Base-by-base conservation (phyloP, 176 grass and related monocot genomes). In the Avena insularis region DNA sequence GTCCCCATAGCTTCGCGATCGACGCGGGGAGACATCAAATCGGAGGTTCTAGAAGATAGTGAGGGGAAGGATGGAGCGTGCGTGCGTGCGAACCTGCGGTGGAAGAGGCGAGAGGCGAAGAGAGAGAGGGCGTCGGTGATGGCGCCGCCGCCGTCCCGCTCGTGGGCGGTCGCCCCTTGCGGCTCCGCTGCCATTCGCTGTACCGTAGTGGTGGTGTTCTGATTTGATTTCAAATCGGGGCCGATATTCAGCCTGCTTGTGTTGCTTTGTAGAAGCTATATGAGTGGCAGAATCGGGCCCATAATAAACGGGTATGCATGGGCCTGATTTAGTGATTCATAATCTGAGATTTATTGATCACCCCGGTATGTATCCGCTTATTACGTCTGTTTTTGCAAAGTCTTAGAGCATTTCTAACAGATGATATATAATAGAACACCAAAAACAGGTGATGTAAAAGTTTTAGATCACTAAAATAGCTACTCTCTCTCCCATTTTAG, bases 1-100 rank as follows among this genome's bases (percentile, higher is more conserved):
- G 16, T 73, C 82, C 12, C 71, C 87, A 46, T 91, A 95, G 60
- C 96, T 95, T 74, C 6, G 19, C 19, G 74, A 12, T 77, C n/a
- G 25, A 60, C 5, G 72, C 48, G 71, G 33, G 51, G 9, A 43
- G 65, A n/a, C 11, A 64, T 8, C 58, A 59, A 15, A 57, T 16
- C n/a, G 17, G n/a, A 36, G 21, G 54, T 16, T 47, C 31, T 40
- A 36, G 75, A 60, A 35, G 31, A 31, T 82, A 12, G 60, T 2
- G 27, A 31, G 49, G 15, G 49, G 49, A 35, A 27, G 49, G 25
- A 55, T 55, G 74, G 74, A 33, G 19, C 11, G 56, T 20, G 57
- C 9, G 81, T 10, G 35, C 20, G 50, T 77, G 59, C n/a, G 63
- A 66, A 83, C 91, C 88, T 91, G 57, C 14, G 77, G 40, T 63